Evolutionary conservation across 352 stramenopile genomes (phyloP).

Genomic region (Peronosclerospora sorghi): DNA sequence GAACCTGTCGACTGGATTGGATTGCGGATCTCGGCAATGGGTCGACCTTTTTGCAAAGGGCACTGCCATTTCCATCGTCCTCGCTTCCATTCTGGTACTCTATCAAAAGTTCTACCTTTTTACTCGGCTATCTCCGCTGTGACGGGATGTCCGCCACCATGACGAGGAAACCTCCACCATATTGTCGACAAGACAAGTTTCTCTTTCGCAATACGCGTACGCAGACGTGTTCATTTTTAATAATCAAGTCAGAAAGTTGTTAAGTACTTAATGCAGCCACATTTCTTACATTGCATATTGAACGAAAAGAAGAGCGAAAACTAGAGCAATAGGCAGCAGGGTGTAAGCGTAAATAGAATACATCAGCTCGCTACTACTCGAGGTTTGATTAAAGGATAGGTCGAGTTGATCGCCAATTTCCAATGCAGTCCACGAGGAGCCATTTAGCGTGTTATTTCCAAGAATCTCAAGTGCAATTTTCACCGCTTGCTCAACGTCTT

Average conservation of each 20-base stretch:
- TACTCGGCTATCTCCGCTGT: conserved; percentile 10
- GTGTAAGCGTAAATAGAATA: no score
- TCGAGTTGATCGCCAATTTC: conserved; percentile 13
- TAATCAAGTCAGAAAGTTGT: no score
- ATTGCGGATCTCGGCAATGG: neutral
- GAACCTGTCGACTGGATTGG: conserved; percentile 3
- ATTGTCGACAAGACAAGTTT: conserved; percentile 6
- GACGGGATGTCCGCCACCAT: conserved; percentile 1
- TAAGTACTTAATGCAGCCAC: no score
- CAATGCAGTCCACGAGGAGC: conserved; percentile 11
- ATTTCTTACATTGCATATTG: no score
- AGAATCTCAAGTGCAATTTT: conserved; percentile 57
- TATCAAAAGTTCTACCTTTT: conserved; percentile 18
- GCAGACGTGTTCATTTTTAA: no score
- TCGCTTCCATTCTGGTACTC: conserved; percentile 12
- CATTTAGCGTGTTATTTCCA: conserved; percentile 10
- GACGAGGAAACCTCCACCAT: conserved; percentile 2
- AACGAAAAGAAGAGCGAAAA: no score
- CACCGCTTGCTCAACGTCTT: conserved; percentile 25
- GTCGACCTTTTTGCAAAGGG: conserved; percentile 1
- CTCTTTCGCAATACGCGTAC: no score
- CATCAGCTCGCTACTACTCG: no score
- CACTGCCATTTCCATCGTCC: conserved; percentile 3
- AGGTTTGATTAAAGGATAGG: no score
- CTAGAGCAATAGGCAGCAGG: no score